Conservation (phyloP, 1,139 yeast species). For the Suhomyces atakaporum region DNA sequence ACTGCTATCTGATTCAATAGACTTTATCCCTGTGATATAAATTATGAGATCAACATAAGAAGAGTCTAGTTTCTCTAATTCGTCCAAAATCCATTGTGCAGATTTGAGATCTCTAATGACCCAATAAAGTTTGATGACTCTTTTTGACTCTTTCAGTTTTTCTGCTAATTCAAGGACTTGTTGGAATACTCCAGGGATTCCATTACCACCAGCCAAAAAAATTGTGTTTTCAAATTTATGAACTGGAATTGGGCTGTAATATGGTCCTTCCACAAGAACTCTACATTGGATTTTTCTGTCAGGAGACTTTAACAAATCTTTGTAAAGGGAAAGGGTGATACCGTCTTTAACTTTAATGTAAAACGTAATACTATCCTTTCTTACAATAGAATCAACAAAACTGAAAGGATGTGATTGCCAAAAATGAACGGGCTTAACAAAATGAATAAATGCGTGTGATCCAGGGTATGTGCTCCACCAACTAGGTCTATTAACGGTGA, state of each 20-base stretch:
- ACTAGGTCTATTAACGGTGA: conserved; percentile 18
- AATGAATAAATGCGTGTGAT: conserved; percentile 21
- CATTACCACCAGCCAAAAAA: conserved; percentile 65
- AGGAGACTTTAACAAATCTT: conserved; percentile 16
- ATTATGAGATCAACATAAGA: conserved; percentile 31
- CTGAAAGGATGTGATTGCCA: conserved; percentile 29
- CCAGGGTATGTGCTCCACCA: conserved; percentile 22
- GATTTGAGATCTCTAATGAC: conserved; percentile 43
- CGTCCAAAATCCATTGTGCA: conserved; percentile 54
- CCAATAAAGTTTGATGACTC: conserved; percentile 34
- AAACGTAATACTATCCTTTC: conserved; percentile 18
- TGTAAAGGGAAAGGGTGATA: conserved; percentile 19
- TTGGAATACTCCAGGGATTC: conserved; percentile 55
- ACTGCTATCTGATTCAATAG: no score
- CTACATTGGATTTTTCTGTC: conserved; percentile 18
- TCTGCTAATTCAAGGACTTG: conserved; percentile 30
- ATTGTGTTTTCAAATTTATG: conserved; percentile 19
- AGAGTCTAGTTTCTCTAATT: conserved; percentile 31
- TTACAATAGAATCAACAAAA: conserved; percentile 18
- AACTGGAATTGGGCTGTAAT: conserved; percentile 24
- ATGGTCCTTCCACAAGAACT: conserved; percentile 64
- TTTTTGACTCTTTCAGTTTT: conserved; percentile 6
- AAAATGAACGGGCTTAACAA: conserved; percentile 21
- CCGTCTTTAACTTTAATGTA: conserved; percentile 27
- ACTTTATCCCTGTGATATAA: conserved; percentile 35